phyloP scores from a whole-genome alignment of 192 early-diverging fungal genomes.

The Entophlyctis luteolus region DNA sequence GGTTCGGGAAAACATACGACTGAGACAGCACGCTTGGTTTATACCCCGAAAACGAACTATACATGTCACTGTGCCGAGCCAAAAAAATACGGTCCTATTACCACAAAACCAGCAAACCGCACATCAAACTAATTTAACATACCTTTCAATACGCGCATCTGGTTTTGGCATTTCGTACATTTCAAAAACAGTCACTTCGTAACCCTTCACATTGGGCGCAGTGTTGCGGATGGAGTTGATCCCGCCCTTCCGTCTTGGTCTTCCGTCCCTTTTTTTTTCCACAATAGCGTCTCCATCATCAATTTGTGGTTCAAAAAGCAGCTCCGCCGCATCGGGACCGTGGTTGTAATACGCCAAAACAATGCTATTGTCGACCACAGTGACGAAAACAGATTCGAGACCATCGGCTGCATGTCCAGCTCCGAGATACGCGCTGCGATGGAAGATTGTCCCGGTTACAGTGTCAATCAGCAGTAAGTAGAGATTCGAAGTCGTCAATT shows the following conservation, averaged over 20 bases:
- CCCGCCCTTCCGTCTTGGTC: no score
- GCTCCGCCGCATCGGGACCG: conserved; percentile 41
- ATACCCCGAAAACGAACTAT: conserved; percentile 70
- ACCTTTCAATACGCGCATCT: conserved; percentile 67
- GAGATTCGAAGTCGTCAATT: conserved; percentile 35
- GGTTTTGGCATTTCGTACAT: conserved; percentile 74
- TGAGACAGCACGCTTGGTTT: conserved; percentile 70
- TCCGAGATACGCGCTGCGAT: conserved; percentile 61
- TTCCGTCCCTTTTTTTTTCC: conserved; percentile 7
- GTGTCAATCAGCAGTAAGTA: conserved; percentile 81
- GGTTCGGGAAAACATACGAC: conserved; percentile 72
- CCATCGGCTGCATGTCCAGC: conserved; percentile 27
- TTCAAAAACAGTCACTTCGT: conserved; percentile 78
- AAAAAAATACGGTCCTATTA: not conserved
- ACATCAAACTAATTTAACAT: conserved; percentile 4
- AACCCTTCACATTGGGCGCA: conserved; percentile 58
- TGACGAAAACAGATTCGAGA: conserved; percentile 52
- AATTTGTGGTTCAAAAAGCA: conserved; percentile 15
- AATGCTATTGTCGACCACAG: conserved; percentile 84
- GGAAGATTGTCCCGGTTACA: conserved; percentile 78
- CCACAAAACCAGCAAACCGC: not conserved
- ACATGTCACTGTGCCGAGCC: conserved; percentile 45
- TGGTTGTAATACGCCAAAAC: conserved; percentile 88
- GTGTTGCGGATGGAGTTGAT: not conserved
- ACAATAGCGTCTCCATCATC: conserved; percentile 18